Evolutionary conservation across 345 rosid genomes (phyloP).

Genomic region (Excoecaria cochinchinensis): DNA sequence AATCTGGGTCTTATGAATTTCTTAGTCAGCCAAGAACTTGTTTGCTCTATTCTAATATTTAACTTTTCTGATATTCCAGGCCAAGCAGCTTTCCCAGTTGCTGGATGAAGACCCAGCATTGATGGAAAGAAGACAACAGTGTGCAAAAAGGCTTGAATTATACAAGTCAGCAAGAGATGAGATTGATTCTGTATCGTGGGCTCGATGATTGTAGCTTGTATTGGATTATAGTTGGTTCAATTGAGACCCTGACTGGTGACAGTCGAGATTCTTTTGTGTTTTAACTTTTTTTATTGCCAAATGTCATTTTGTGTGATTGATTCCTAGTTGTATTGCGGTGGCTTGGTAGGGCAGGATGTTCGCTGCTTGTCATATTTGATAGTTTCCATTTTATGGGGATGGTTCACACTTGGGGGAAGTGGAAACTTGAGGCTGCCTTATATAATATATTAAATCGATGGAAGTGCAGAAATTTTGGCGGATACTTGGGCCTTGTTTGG

Average conservation of each 20-base stretch:
- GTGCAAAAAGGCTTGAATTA: constrained; percentile 37
- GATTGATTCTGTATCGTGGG: constrained; percentile 42
- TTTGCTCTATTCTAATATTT: not conserved
- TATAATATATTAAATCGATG: no score
- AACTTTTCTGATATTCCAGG: constrained; percentile 19
- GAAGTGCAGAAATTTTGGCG: no score
- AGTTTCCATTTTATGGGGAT: not conserved
- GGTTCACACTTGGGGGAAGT: not conserved
- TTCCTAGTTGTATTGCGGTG: not conserved
- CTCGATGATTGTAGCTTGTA: constrained; percentile 22
- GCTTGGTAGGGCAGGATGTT: not conserved
- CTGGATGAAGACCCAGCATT: constrained; percentile 42
- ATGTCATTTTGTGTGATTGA: not conserved
- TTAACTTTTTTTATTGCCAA: not conserved
- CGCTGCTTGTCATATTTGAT: not conserved
- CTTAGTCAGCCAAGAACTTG: not conserved
- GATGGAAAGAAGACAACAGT: constrained; percentile 42
- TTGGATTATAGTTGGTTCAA: not conserved
- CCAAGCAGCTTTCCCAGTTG: constrained; percentile 32
- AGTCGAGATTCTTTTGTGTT: constrained; percentile 5
- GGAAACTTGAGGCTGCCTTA: not conserved
- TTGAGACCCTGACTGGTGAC: not conserved
- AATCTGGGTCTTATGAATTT: not conserved
- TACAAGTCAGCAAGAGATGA: constrained; percentile 46
- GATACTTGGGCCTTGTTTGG: no score